Evolutionary conservation across 495 filamentous ascomycete species (phyloP).

Genomic region (Haplographium delicatum): DNA sequence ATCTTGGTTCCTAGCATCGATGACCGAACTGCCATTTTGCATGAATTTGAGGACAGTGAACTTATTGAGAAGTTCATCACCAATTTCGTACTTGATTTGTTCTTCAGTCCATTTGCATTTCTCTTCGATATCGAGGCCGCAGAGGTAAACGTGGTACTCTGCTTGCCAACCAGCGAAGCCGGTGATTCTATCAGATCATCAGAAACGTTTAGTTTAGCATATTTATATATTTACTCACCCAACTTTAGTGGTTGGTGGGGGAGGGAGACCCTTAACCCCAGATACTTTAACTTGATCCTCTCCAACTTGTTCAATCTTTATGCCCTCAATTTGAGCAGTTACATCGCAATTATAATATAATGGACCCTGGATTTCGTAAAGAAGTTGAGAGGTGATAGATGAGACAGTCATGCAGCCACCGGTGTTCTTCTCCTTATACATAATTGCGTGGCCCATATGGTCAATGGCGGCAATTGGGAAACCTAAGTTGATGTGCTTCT

Average conservation of each 20-base stretch:
- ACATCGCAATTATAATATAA: slow-evolving; percentile 56
- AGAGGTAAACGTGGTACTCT: slow-evolving; percentile 14
- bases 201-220: no score
- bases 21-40: no score
- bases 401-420: slow-evolving; percentile 34
- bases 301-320: slow-evolving; percentile 42
- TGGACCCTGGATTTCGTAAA: slow-evolving; percentile 58
- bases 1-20: no score
- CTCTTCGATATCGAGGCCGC: slow-evolving; percentile 25
- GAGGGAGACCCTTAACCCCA: slow-evolving; percentile 38
- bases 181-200: no score
- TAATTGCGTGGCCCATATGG: slow-evolving; percentile 38
- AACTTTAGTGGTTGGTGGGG: slow-evolving; percentile 32
- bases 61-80: no score
- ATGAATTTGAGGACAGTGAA: no score
- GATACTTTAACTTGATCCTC: slow-evolving; percentile 39
- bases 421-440: slow-evolving; percentile 14
- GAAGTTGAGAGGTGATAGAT: slow-evolving; percentile 46
- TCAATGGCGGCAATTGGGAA: slow-evolving; percentile 57
- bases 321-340: slow-evolving; percentile 40
- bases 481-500: slow-evolving; percentile 42
- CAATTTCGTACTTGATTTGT: slow-evolving; percentile 12
- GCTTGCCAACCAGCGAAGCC: slow-evolving; percentile 7
- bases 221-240: no score
- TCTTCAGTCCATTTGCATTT: slow-evolving; percentile 12